Conservation (phyloP, 306 rosid genomes). For the Mimosa pudica region DNA sequence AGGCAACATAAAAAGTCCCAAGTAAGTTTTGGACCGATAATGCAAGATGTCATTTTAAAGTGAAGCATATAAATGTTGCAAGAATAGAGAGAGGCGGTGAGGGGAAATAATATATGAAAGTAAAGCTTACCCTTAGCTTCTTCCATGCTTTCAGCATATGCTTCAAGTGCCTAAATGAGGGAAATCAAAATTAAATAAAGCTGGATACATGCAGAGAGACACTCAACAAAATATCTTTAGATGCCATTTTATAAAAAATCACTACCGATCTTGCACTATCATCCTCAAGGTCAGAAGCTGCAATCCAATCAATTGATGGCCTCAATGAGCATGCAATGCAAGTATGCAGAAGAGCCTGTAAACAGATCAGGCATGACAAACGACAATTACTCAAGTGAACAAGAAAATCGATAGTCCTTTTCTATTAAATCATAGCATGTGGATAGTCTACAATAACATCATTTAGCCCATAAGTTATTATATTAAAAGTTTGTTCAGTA, state of each 20-base stretch:
- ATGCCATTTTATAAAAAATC: constrained; percentile 32
- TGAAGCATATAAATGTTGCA: background rate
- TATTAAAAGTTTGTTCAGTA: constrained; percentile 19
- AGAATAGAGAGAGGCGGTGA: background rate
- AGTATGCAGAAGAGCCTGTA: constrained; percentile 98
- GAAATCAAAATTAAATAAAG: constrained; percentile 36
- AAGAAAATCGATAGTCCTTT: background rate
- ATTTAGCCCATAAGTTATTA: background rate
- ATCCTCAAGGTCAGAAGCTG: constrained; percentile 98
- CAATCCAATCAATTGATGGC: constrained; percentile 97
- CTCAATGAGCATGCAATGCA: constrained; percentile 78
- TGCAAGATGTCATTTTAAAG: background rate
- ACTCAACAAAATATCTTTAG: constrained; percentile 29
- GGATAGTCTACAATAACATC: constrained; percentile 5
- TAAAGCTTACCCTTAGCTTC: constrained; percentile 70
- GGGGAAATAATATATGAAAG: background rate
- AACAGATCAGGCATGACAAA: constrained; percentile 34
- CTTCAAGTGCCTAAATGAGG: constrained; percentile 77
- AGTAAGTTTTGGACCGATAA: too few relatives aligned
- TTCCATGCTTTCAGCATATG: constrained; percentile 88
- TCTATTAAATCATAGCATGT: constrained; percentile 10
- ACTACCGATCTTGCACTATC: constrained; percentile 75
- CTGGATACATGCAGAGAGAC: constrained; percentile 16
- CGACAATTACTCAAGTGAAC: constrained; percentile 11
- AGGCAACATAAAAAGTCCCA: background rate